Base-by-base conservation (phyloP, 2,329 filamentous ascomycete species). In the Fusarium mangiferae region DNA sequence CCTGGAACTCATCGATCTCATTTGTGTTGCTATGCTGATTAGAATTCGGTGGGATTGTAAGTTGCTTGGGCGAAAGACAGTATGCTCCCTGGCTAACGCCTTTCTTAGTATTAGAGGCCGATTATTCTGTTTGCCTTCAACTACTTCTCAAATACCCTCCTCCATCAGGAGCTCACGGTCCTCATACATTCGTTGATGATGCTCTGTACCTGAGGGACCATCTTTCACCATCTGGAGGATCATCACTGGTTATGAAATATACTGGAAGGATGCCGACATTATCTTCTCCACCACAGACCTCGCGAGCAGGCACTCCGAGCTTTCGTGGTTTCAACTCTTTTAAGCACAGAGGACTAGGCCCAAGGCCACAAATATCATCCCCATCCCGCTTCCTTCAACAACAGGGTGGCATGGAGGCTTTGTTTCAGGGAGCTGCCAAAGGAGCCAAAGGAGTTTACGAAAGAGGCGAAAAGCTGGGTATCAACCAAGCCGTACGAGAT, bases 21-120 rank as follows among this genome's bases (percentile, higher is more conserved):
- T 98, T n/a, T 98, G 95, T 76, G 91, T 98, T 58, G 92, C 95
- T 11, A 98, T 99, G 95, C 86, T 99, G 30, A 86, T 99, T 51
- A 90, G 96, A 57, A 94, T 98, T 76, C 90, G 96, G 64, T 98
- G 95, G 95, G 90, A 95, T 76, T 85, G 94, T 96, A 84, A 85
- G 92, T 83, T 38, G 22, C 39, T 41, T 15, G 28, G 12, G 6
- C 7, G 33, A 48, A 30, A 46, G 45, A 24, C 38, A 22, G 28
- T 17, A 6, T 12, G 15, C 52, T 20, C n/a, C 41, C 30, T 35
- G 59, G 48, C 80, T 83, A 63, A 83, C 72, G 28, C 12, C 22
- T 20, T 11, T 44, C 26, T 66, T 70, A 95, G 93, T 99, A 41
- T 84, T 98, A 33, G 90, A 94, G 72, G 91, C 94, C 18, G 96